phyloP scores from a whole-genome alignment of 345 rosid genomes.

The Bretschneidera sinensis region DNA sequence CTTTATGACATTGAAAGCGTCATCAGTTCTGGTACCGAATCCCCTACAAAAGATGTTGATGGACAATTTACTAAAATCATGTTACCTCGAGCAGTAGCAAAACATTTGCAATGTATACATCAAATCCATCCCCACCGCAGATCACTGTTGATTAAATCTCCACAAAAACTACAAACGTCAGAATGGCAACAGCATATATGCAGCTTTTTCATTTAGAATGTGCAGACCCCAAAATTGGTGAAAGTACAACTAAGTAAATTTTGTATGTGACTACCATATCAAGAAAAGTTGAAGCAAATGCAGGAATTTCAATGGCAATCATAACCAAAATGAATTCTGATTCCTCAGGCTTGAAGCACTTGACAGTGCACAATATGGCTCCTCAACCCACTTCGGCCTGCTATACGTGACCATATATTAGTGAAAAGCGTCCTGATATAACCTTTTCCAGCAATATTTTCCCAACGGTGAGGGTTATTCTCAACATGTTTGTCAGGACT shows the following conservation, averaged over 20 bases:
- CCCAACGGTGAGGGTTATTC: conserved; percentile 76
- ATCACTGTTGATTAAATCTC: conserved; percentile 13
- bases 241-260: conserved; percentile 10
- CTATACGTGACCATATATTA: conserved; percentile 81
- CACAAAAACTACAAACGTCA: conserved; percentile 18
- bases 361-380: conserved; percentile 94
- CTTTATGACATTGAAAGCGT: background rate
- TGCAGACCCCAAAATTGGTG: conserved; percentile 18
- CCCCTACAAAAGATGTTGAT: background rate
- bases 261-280: conserved; percentile 5
- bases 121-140: conserved; percentile 4
- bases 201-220: conserved; percentile 16
- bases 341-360: conserved; percentile 83
- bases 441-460: conserved; percentile 76
- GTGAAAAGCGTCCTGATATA: conserved; percentile 72
- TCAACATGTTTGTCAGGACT: conserved; percentile 57
- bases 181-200: conserved; percentile 3
- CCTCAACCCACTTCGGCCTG: conserved; percentile 83
- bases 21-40: background rate
- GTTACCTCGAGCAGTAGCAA: conserved; percentile 2
- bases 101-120: conserved; percentile 5
- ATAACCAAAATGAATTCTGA: conserved; percentile 9
- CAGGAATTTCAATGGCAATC: conserved; percentile 12
- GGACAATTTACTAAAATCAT: background rate
- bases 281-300: conserved; percentile 13